Percentiles rank a stretch among this genome's conserved stretches.
phyloP scores from a whole-genome alignment of 176 grass and related monocot species.

The Elaeis guineensis region DNA sequence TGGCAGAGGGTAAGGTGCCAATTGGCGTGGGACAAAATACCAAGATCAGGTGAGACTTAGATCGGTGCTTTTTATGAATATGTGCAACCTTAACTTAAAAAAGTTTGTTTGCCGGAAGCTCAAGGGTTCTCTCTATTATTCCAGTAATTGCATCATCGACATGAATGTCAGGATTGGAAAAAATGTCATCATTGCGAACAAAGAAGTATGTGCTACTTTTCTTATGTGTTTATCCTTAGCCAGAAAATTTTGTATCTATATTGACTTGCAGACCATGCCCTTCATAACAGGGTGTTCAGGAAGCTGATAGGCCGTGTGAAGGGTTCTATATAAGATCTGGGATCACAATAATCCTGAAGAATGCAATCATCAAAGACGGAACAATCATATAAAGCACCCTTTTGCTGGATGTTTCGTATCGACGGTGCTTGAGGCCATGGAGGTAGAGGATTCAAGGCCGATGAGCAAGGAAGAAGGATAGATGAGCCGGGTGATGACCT shows the following conservation, averaged over 20 bases:
- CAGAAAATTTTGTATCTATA: neutral
- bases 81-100: too few relatives aligned
- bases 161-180: slow-evolving; percentile 66
- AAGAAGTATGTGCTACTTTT: slow-evolving; percentile 22
- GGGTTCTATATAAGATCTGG: slow-evolving; percentile 16
- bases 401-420: too few relatives aligned
- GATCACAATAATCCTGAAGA: slow-evolving; percentile 9
- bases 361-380: slow-evolving; percentile 6
- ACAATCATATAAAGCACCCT: neutral
- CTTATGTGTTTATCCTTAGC: neutral
- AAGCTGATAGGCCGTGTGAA: slow-evolving; percentile 34
- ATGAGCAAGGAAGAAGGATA: too few relatives aligned
- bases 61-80: neutral
- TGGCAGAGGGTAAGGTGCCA: slow-evolving; percentile 43
- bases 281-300: slow-evolving; percentile 48
- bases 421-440: too few relatives aligned
- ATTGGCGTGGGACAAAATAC: slow-evolving; percentile 62
- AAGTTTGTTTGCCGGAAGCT: neutral
- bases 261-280: neutral
- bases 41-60: slow-evolving; percentile 41
- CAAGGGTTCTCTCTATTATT: slow-evolving; percentile 4
- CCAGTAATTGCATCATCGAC: slow-evolving; percentile 75
- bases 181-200: slow-evolving; percentile 44
- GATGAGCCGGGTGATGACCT: neutral
- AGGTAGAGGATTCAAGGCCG: too few relatives aligned